A percentile compares a stretch with the other conserved stretches of the same genome.
These are phyloP conservation scores for Macrolepiota fuliginosa DNA, from an alignment of 768 basidiomycete species.

Conservation along the genomic window DNA sequence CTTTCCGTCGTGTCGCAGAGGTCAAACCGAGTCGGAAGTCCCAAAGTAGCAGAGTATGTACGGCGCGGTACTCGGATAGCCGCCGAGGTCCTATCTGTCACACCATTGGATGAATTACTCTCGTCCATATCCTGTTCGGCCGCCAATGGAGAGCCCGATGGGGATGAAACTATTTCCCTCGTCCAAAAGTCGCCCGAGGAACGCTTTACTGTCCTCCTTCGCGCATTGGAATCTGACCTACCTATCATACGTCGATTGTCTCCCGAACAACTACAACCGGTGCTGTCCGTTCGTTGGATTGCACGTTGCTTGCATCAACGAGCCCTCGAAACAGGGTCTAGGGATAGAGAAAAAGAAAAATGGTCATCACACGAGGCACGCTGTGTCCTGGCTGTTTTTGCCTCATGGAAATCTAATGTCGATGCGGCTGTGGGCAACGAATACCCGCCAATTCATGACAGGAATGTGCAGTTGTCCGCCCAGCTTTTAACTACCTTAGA, in stretches of 20 bases:
- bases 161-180: conserved; percentile 32
- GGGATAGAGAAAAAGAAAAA: conserved; percentile 61
- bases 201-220: conserved; percentile 55
- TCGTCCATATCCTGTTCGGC: conserved; percentile 24
- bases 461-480: conserved; percentile 67
- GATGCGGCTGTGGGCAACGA: conserved; percentile 14
- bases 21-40: conserved; percentile 19
- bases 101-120: conserved; percentile 46
- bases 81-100: conserved; percentile 53
- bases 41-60: conserved; percentile 53
- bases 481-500: conserved; percentile 62
- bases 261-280: conserved; percentile 43
- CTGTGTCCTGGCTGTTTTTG: conserved; percentile 56
- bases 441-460: conserved; percentile 44
- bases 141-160: conserved; percentile 28
- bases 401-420: conserved; percentile 19
- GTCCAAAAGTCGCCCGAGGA: conserved; percentile 48
- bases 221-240: conserved; percentile 53
- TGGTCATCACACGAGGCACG: conserved; percentile 68
- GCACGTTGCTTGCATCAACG: conserved; percentile 47
- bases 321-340: conserved; percentile 47
- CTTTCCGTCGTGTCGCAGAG: conserved; percentile 33
- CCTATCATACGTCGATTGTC: conserved; percentile 45
- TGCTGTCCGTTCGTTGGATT: conserved; percentile 65
- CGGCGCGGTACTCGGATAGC: conserved; percentile 68